Percentiles rank a stretch among this genome's conserved stretches.
Conservation (phyloP, 139 green algal genomes). For the Gonium pectorale region DNA sequence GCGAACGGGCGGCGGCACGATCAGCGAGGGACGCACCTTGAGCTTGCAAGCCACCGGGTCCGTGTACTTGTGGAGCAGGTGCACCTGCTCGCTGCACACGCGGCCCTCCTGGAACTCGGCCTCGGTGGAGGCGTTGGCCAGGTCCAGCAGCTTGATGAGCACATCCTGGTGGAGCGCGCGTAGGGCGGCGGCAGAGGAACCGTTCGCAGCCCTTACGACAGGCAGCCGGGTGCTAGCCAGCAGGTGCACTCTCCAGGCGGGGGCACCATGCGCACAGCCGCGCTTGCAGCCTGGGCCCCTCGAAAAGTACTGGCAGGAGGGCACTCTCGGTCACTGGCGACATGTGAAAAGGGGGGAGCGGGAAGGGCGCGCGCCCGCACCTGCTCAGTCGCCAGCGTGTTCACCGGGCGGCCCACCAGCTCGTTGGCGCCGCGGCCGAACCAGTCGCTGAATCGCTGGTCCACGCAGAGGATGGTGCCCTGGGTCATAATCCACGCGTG, state of each 20-base stretch:
- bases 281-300: too few species aligned
- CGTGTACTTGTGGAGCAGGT: slow-evolving; percentile 48
- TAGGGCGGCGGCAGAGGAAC: too few species aligned
- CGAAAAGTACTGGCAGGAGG: too few species aligned
- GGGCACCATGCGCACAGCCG: too few species aligned
- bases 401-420: slow-evolving; percentile 41
- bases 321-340: too few species aligned
- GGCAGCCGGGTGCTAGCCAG: too few species aligned
- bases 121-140: slow-evolving; percentile 33
- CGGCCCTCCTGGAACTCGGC: slow-evolving; percentile 38
- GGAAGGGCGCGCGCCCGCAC: too few species aligned
- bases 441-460: slow-evolving; percentile 55
- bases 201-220: too few species aligned
- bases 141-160: slow-evolving; percentile 47
- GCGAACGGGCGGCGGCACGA: too few species aligned
- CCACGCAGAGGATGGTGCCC: slow-evolving; percentile 51
- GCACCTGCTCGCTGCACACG: slow-evolving; percentile 37
- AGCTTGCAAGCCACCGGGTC: slow-evolving; percentile 37
- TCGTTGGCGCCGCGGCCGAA: slow-evolving; percentile 36
- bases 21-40: too few species aligned
- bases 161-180: slow-evolving; percentile 43
- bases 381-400: slow-evolving; percentile 36
- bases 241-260: too few species aligned
- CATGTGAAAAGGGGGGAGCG: too few species aligned
- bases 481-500: slow-evolving; percentile 40